These are phyloP conservation scores for Eremochloa ophiuroides DNA, from an alignment of 176 grass and related monocot genomes.

Conservation along the genomic window DNA sequence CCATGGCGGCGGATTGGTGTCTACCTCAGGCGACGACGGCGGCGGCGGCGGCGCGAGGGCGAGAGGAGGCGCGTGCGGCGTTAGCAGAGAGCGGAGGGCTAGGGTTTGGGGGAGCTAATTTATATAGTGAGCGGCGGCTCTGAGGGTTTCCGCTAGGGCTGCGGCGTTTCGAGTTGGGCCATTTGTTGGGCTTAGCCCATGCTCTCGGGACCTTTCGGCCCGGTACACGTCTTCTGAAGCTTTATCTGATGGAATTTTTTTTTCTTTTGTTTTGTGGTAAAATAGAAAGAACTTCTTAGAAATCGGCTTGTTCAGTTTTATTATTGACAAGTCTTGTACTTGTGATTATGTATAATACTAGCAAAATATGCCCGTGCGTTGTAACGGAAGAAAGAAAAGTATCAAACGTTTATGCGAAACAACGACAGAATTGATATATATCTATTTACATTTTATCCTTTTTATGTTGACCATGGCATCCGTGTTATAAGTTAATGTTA, in stretches of 20 bases:
- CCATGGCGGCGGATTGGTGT: constrained; percentile 51
- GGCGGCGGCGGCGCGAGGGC: constrained; percentile 27
- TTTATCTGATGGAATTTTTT: background rate
- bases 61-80: constrained; percentile 25
- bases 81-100: constrained; percentile 4
- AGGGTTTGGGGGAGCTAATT: constrained; percentile 50
- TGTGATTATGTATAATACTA: too few relatives aligned
- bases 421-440: too few relatives aligned
- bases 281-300: too few relatives aligned
- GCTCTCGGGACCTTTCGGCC: background rate
- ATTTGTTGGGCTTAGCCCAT: background rate
- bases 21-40: constrained; percentile 15
- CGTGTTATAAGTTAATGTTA: too few relatives aligned
- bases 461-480: too few relatives aligned
- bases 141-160: constrained; percentile 24
- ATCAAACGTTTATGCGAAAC: too few relatives aligned
- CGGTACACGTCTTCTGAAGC: background rate
- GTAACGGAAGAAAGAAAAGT: too few relatives aligned
- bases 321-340: too few relatives aligned
- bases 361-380: too few relatives aligned
- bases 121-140: constrained; percentile 22
- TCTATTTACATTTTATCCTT: too few relatives aligned
- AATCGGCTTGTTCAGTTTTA: too few relatives aligned
- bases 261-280: background rate
- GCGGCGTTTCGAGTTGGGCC: background rate